Base-by-base conservation (phyloP, 805 yeast genomes). In the Candida ulmi region DNA sequence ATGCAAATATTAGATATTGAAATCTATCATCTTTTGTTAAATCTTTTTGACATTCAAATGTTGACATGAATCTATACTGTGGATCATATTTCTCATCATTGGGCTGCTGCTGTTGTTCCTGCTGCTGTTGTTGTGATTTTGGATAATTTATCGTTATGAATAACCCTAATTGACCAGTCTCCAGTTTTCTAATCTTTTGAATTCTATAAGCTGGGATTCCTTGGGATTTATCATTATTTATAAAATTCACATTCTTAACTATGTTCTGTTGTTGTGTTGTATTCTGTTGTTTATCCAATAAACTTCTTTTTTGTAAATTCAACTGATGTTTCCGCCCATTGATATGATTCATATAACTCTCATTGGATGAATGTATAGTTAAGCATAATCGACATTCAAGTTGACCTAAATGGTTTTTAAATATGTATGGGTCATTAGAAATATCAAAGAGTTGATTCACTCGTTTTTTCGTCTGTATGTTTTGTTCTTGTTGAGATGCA, bases 341-440 rank as follows among this genome's bases (percentile, higher is more conserved):
- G 5, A 91, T 69, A 57, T 91, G 99, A 3, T 93, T 71, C 17
- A 88, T 68, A 47, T 87, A 93, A 18, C 93, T 81, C 11, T 86
- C 75, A 53, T 88, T 91, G 16, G 83, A 77, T 33, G 76, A 69
- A 61, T 91, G 98, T 15, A 84, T 71, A 0, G 98, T 90, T 26
- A 80, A 65, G 58, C 99, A 91, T 17, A 91, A 68, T 42, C 78
- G 72, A 57, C 99, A 91, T 50, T 90, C 97, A 18, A 85, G 65
- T 42, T 80, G 68, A 5, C 97, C 97, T n/a, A 83, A 62, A 54
- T 83, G 90, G 55, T 87, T 88, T 49, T 77, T 77, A 62, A 81
- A 80, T 8, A 88, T 87, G 57, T 90, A 90, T 0, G 97, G 97
- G 50, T 85, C 95, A 25, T 69, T 68, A 17, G 74, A 79, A 2